phyloP scores from a whole-genome alignment of 116 monocot species.

The Papilionanthe hybrid region DNA sequence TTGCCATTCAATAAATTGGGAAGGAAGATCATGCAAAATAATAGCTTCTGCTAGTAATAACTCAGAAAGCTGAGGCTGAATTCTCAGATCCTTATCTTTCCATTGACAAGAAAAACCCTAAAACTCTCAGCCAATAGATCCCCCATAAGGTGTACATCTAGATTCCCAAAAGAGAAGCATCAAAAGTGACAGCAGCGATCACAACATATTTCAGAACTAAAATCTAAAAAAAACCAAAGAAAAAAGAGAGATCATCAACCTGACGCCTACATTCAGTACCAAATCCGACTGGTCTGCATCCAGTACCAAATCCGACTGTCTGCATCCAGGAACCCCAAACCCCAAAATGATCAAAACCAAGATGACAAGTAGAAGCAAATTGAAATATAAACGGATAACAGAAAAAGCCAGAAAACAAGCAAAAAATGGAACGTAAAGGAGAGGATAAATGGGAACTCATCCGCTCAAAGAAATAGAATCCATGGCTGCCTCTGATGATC shows the following conservation, averaged over 20 bases:
- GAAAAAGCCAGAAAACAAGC: not conserved
- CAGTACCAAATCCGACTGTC: not conserved
- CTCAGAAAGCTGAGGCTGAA: not conserved
- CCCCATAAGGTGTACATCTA: not conserved
- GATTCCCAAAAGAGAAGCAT: not conserved
- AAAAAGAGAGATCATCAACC: not conserved
- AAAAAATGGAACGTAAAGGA: not conserved
- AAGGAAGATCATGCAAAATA: constrained; percentile 10
- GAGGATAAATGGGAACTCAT: not conserved
- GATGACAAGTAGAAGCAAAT: not conserved
- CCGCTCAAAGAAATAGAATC: not conserved
- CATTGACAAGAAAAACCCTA: not conserved
- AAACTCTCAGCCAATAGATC: not conserved
- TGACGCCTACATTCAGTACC: not conserved
- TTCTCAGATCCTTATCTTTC: not conserved
- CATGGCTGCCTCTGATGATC: too few relatives aligned
- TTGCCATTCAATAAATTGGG: constrained; percentile 11
- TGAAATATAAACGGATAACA: not conserved
- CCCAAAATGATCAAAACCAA: not conserved
- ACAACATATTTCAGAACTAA: not conserved
- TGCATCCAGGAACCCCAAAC: not conserved
- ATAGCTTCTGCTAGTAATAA: constrained; percentile 1
- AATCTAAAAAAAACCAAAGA: not conserved
- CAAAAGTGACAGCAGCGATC: not conserved
- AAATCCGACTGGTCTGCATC: too few relatives aligned